Conservation (phyloP, 306 rosid species). For the Prunus padus region DNA sequence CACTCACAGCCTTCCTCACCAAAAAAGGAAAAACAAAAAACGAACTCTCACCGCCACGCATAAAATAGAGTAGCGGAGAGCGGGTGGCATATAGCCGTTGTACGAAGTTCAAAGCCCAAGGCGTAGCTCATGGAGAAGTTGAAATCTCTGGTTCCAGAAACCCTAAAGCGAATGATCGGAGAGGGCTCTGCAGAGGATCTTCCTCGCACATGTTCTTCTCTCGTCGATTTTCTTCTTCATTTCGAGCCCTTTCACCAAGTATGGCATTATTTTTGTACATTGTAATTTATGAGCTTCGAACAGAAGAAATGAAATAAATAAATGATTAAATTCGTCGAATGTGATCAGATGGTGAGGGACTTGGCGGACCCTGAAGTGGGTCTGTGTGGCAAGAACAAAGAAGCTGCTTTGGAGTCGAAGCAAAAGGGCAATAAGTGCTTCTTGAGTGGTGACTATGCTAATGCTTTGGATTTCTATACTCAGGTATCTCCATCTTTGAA, state of each 20-base stretch:
- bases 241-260: conserved; percentile 68
- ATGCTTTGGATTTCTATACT: conserved; percentile 64
- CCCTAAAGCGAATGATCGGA: conserved; percentile 42
- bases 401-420: conserved; percentile 60
- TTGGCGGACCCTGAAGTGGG: conserved; percentile 50
- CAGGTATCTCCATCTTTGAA: conserved; percentile 37
- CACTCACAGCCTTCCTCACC: too few species aligned
- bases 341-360: conserved; percentile 49
- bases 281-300: not conserved
- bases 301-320: not conserved
- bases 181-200: conserved; percentile 53
- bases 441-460: conserved; percentile 41
- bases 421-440: conserved; percentile 65
- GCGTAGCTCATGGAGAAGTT: conserved; percentile 53
- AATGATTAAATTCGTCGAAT: not conserved
- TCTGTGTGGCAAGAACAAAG: conserved; percentile 70
- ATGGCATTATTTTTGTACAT: not conserved
- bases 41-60: too few species aligned
- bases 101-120: not conserved
- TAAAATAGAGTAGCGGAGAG: too few species aligned
- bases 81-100: conserved; percentile 14
- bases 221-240: conserved; percentile 50
- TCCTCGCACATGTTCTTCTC: conserved; percentile 48
- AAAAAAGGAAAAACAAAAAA: too few species aligned
- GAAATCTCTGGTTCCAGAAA: conserved; percentile 61